Evolutionary conservation across 257 asterid genomes (phyloP).

Genomic region (Parsonsia alboflavescens): DNA sequence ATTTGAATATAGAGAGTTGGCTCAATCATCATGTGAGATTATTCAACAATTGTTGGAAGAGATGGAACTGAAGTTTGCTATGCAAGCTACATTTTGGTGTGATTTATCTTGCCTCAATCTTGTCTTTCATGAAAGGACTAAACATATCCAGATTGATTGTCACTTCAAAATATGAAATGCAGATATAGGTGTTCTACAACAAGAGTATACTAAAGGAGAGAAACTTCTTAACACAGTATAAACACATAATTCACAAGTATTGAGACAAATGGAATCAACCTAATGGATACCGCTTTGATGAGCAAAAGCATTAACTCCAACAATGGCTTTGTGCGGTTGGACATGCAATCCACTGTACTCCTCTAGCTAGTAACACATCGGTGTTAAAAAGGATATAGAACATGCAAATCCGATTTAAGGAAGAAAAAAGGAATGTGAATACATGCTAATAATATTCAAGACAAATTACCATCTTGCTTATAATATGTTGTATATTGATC

Average conservation of each 20-base stretch:
- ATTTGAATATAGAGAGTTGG: no score
- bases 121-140: no score
- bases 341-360: constrained; percentile 84
- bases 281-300: constrained; percentile 99
- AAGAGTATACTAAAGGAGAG: neutral
- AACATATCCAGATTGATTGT: no score
- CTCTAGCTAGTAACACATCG: constrained; percentile 60
- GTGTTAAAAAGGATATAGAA: constrained; percentile 11
- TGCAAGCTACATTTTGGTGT: no score
- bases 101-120: no score
- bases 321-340: constrained; percentile 98
- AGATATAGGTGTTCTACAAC: neutral
- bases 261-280: constrained; percentile 34
- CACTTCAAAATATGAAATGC: no score
- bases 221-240: neutral
- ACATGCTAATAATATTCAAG: neutral
- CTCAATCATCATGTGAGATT: no score
- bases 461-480: constrained; percentile 79
- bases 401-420: constrained; percentile 8
- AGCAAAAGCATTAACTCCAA: constrained; percentile 98
- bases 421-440: constrained; percentile 5
- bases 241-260: neutral
- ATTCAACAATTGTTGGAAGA: no score
- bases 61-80: no score
- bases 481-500: constrained; percentile 68